A percentile compares a stretch with the other conserved stretches of the same genome.
These are phyloP conservation scores for Corylus heterophylla DNA, from an alignment of 306 rosid genomes.

Conservation along the genomic window DNA sequence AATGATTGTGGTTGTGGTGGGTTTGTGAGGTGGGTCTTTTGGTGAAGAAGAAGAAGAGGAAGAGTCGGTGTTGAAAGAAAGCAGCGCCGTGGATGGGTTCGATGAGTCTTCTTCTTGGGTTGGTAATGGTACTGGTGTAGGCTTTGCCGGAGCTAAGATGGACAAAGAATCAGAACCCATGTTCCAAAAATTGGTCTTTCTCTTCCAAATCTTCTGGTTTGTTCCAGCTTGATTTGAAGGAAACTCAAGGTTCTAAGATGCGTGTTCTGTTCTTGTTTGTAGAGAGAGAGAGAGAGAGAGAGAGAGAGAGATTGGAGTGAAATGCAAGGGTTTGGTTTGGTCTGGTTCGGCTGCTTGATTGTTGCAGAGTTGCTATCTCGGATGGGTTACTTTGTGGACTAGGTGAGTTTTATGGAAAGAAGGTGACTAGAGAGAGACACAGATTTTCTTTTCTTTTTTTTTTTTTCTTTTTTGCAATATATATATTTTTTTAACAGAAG, in stretches of 20 bases:
- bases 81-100: slow-evolving; percentile 56
- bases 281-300: neutral
- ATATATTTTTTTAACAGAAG: too few species aligned
- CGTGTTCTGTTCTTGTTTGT: neutral
- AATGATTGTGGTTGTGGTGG: slow-evolving; percentile 35
- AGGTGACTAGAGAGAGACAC: too few species aligned
- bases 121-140: slow-evolving; percentile 36
- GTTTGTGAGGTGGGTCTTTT: slow-evolving; percentile 28
- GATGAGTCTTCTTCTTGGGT: slow-evolving; percentile 49
- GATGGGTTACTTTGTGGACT: neutral
- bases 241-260: neutral
- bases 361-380: slow-evolving; percentile 2
- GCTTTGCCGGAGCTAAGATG: slow-evolving; percentile 37
- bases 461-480: too few species aligned
- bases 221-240: neutral
- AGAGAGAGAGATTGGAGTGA: neutral
- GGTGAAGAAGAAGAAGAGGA: slow-evolving; percentile 27
- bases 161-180: slow-evolving; percentile 66
- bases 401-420: neutral
- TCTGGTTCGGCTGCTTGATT: neutral
- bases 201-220: neutral
- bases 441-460: too few species aligned
- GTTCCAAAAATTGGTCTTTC: neutral
- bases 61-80: slow-evolving; percentile 66
- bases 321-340: neutral